Conservation (phyloP, 2,329 filamentous ascomycete genomes). For the Colletotrichum cereale region DNA sequence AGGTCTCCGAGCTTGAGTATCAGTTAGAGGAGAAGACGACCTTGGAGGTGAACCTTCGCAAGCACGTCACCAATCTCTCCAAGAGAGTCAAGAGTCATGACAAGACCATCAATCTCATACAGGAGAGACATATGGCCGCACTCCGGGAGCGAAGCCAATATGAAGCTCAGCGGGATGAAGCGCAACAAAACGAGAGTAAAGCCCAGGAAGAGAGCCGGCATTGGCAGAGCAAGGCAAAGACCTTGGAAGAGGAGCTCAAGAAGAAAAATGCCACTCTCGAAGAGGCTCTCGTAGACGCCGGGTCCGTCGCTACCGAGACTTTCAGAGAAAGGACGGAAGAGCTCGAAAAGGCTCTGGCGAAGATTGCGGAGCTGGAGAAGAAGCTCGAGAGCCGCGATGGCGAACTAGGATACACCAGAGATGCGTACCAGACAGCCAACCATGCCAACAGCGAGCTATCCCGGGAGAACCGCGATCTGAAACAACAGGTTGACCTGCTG, state of each 20-base stretch:
- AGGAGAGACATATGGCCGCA: conserved; percentile 62
- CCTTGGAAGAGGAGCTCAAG: conserved; percentile 54
- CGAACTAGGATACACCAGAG: conserved; percentile 69
- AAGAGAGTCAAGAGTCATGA: conserved; percentile 60
- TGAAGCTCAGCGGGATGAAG: conserved; percentile 60
- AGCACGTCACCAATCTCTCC: conserved; percentile 38
- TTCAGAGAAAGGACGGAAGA: conserved; percentile 56
- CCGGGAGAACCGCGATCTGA: conserved; percentile 61
- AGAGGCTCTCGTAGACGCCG: conserved; percentile 48
- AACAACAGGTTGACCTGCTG: conserved; percentile 56
- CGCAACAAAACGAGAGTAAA: conserved; percentile 53
- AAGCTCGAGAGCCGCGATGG: conserved; percentile 52
- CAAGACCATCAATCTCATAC: conserved; percentile 58
- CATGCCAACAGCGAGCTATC: conserved; percentile 59
- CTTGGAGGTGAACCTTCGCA: conserved; percentile 40
- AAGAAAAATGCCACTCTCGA: conserved; percentile 51
- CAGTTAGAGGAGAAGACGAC: conserved; percentile 48
- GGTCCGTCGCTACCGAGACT: conserved; percentile 38
- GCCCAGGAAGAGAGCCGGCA: conserved; percentile 54
- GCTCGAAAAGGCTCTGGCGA: conserved; percentile 55
- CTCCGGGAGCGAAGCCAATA: conserved; percentile 63
- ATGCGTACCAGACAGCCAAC: conserved; percentile 70
- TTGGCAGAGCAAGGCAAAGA: conserved; percentile 51
- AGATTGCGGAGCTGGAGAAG: conserved; percentile 55
- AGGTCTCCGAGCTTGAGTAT: conserved; percentile 55